Percentiles rank a stretch among this genome's conserved stretches.
phyloP scores from a whole-genome alignment of 2,329 filamentous ascomycete genomes.

The Colletotrichum shisoi region DNA sequence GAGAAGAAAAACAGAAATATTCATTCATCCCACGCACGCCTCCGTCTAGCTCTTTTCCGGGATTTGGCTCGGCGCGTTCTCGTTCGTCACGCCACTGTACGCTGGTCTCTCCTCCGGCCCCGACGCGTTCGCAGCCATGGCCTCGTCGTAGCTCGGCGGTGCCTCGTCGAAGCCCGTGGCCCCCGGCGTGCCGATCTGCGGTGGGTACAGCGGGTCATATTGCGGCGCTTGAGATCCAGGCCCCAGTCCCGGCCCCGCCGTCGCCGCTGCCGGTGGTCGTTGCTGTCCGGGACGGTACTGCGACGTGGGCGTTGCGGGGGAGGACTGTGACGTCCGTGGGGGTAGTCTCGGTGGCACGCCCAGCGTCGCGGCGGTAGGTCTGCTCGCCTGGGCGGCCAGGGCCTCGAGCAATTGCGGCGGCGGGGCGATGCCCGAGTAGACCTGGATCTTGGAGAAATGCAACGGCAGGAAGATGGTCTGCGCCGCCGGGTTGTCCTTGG shows the following conservation, averaged over 20 bases:
- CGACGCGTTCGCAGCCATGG: conserved; percentile 77
- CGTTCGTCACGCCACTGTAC: conserved; percentile 70
- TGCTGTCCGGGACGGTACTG: conserved; percentile 20
- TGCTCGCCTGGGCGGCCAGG: conserved; percentile 47
- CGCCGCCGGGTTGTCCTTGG: conserved; percentile 42
- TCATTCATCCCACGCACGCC: neutral
- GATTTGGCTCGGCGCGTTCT: conserved; percentile 64
- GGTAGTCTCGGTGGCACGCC: conserved; percentile 49
- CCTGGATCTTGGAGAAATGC: conserved; percentile 74
- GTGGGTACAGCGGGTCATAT: conserved; percentile 65
- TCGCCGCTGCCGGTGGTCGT: conserved; percentile 35
- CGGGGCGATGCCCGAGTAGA: conserved; percentile 88
- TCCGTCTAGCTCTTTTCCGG: conserved; percentile 50
- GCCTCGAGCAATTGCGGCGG: conserved; percentile 78
- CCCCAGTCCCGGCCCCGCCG: conserved; percentile 42
- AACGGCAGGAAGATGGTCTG: conserved; percentile 82
- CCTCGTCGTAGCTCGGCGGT: conserved; percentile 95
- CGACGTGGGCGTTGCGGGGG: conserved; percentile 42
- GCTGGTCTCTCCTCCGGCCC: conserved; percentile 76
- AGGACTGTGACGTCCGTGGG: conserved; percentile 45
- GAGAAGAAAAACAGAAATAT: neutral
- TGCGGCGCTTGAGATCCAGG: conserved; percentile 43
- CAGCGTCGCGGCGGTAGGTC: conserved; percentile 51
- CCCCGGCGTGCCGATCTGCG: conserved; percentile 60
- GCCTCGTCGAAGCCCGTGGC: conserved; percentile 71